Conservation (phyloP, 352 stramenopile genomes). For the Globisporangium radiosum region DNA sequence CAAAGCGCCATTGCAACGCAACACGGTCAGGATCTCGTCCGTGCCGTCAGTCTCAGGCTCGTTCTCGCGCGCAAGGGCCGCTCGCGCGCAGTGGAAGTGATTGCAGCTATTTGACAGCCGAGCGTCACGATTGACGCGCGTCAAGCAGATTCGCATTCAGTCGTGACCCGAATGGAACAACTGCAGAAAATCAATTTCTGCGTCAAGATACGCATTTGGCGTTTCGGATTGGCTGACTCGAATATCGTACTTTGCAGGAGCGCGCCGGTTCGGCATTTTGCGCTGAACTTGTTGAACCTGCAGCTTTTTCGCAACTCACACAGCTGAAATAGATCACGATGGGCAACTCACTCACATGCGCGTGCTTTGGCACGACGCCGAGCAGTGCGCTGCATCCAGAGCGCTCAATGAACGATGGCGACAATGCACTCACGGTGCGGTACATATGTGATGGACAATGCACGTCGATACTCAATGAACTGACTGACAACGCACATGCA, state of each 20-base stretch:
- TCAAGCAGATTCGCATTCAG: background rate
- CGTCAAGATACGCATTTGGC: slow-evolving; percentile 4
- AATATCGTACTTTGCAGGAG: slow-evolving; percentile 2
- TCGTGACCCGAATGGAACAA: no score
- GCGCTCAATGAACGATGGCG: background rate
- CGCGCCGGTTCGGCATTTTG: slow-evolving; percentile 1
- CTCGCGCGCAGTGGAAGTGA: slow-evolving; percentile 49
- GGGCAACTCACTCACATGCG: slow-evolving; percentile 18
- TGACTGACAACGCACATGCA: background rate
- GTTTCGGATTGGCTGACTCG: slow-evolving; percentile 2
- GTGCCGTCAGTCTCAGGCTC: slow-evolving; percentile 5
- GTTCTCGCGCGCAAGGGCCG: slow-evolving; percentile 17
- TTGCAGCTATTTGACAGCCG: background rate
- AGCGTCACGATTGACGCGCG: background rate
- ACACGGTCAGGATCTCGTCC: slow-evolving; percentile 2
- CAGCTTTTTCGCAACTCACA: background rate
- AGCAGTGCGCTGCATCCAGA: background rate
- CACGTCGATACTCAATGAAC: no score
- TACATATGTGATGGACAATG: background rate
- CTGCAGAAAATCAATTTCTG: no score
- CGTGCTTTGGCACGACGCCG: slow-evolving; percentile 9
- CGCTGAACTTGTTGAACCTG: background rate
- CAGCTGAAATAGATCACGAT: slow-evolving; percentile 5
- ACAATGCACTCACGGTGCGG: background rate
- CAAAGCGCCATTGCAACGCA: slow-evolving; percentile 6